Evolutionary conservation across 2,329 filamentous ascomycete species (phyloP).

Genomic region (Aspergillus sp.): DNA sequence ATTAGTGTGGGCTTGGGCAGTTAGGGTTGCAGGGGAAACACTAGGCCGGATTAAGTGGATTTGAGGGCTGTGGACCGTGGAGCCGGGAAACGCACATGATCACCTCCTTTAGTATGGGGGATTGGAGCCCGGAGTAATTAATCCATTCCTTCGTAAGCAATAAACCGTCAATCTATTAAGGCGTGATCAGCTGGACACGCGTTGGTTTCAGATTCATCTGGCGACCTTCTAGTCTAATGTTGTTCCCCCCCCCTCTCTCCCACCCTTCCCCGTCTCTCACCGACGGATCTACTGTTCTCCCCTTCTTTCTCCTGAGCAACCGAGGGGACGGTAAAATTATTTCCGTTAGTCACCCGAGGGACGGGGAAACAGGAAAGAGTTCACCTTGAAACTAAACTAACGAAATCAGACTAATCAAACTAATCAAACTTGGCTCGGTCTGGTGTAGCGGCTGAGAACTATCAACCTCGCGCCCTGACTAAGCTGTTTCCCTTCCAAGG

Average conservation of each 20-base stretch:
- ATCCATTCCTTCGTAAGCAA: not conserved
- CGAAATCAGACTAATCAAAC: too few species aligned
- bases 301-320: not conserved
- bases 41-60: not conserved
- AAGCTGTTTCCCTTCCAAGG: not conserved
- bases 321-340: not conserved
- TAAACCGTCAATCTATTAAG: not conserved
- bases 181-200: constrained; percentile 3
- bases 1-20: constrained; percentile 2
- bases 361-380: not conserved
- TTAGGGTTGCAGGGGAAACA: constrained; percentile 15
- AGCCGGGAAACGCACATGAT: not conserved
- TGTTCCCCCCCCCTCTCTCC: not conserved
- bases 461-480: not conserved
- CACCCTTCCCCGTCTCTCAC: not conserved
- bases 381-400: too few species aligned
- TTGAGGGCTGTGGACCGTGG: not conserved
- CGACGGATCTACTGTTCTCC: not conserved
- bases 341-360: not conserved
- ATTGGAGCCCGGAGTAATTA: not conserved
- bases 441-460: too few species aligned
- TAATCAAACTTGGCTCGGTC: too few species aligned
- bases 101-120: not conserved
- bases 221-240: not conserved
- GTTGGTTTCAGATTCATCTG: constrained; percentile 2